Percentiles rank a stretch among this genome's conserved stretches.
These are phyloP conservation scores for Cicer chorassanicum DNA, from an alignment of 306 rosid species.

Conservation along the genomic window DNA sequence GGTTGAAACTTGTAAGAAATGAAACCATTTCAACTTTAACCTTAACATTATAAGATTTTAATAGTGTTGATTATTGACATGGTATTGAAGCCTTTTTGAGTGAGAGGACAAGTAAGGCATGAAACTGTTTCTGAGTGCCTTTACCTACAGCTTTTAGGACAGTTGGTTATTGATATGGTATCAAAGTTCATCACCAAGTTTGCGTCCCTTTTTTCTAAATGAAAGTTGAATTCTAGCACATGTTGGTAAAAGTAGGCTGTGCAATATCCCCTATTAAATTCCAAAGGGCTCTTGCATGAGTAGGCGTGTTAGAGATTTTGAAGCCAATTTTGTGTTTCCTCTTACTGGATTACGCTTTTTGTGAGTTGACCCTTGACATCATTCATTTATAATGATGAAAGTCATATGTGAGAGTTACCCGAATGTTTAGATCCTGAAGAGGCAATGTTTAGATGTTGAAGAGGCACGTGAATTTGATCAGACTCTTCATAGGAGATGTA, in stretches of 20 bases:
- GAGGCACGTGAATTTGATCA: no score
- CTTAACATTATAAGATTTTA: neutral
- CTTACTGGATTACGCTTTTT: neutral
- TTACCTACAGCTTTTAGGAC: neutral
- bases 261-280: neutral
- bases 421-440: no score
- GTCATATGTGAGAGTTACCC: no score
- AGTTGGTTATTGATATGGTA: neutral
- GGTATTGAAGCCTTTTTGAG: neutral
- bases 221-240: neutral
- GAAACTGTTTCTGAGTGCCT: neutral
- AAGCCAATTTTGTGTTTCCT: neutral
- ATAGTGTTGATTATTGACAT: neutral
- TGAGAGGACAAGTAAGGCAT: neutral
- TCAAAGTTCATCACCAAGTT: neutral
- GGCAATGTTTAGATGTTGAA: no score
- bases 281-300: neutral
- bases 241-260: neutral
- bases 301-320: neutral
- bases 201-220: neutral
- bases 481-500: no score
- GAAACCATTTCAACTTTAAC: neutral
- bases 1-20: neutral
- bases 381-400: neutral
- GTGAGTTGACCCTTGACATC: neutral